Evolutionary conservation across 768 basidiomycete genomes (phyloP).

Genomic region (Termitomyces sp.): DNA sequence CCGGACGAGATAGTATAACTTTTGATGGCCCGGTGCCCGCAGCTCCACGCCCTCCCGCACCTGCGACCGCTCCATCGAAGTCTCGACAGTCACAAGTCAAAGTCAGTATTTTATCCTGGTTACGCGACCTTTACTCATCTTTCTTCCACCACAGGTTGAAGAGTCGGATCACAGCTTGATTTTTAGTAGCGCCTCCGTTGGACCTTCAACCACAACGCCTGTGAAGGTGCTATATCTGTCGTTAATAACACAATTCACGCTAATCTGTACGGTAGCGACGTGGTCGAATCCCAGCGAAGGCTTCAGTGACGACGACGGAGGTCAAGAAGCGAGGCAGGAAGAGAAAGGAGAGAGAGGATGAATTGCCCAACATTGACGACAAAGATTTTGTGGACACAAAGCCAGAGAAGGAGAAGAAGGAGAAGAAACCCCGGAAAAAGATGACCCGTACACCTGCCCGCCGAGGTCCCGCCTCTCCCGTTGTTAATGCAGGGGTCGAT

Average conservation of each 20-base stretch:
- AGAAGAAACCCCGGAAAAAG: conserved; percentile 24
- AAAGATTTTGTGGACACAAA: conserved; percentile 21
- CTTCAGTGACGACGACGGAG: conserved; percentile 19
- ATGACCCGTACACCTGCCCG: conserved; percentile 29
- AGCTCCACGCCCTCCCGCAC: conserved; percentile 8
- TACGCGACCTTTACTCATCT: not conserved
- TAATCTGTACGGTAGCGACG: conserved; percentile 10
- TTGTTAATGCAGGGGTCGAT: conserved; percentile 14
- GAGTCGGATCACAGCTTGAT: conserved; percentile 26
- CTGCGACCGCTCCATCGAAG: conserved; percentile 16
- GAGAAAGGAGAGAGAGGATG: conserved; percentile 43
- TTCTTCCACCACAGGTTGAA: conserved; percentile 26
- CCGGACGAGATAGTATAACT: conserved; percentile 18
- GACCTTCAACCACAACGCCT: conserved; percentile 9
- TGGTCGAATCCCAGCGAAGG: conserved; percentile 25
- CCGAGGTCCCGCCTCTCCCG: conserved; percentile 12
- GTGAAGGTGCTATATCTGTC: conserved; percentile 9
- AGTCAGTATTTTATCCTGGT: conserved; percentile 15
- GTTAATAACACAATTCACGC: not conserved
- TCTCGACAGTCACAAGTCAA: conserved; percentile 31
- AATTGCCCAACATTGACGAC: conserved; percentile 9
- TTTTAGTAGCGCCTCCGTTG: conserved; percentile 9
- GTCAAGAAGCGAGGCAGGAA: conserved; percentile 36
- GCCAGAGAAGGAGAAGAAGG: conserved; percentile 21
- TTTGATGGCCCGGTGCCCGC: conserved; percentile 16